These are phyloP conservation scores for Acer saccharum DNA, from an alignment of 345 rosid species.

Conservation along the genomic window DNA sequence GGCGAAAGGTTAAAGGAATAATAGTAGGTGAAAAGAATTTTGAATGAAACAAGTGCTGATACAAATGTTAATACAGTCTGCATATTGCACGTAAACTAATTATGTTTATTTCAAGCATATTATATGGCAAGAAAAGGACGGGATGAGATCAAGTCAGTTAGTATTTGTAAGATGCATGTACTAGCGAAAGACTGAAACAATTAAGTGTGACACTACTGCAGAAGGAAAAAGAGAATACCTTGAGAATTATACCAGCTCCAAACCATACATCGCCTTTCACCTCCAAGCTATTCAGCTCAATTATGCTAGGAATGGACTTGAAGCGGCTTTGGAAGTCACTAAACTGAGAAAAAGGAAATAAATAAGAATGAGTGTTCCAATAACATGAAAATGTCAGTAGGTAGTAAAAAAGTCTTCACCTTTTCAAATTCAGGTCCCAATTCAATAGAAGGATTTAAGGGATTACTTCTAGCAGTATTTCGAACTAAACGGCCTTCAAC, in stretches of 20 bases:
- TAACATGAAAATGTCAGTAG: neutral
- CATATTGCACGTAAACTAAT: neutral
- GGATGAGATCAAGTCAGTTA: neutral
- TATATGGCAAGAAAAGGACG: neutral
- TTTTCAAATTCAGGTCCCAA: slow-evolving; percentile 61
- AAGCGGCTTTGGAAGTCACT: slow-evolving; percentile 50
- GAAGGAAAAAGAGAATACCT: slow-evolving; percentile 38
- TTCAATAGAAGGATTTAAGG: slow-evolving; percentile 44
- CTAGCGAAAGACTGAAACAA: neutral
- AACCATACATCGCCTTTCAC: slow-evolving; percentile 70
- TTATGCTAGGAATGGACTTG: slow-evolving; percentile 56
- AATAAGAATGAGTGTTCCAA: slow-evolving; percentile 1
- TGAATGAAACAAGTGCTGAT: neutral
- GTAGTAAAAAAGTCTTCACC: slow-evolving; percentile 31
- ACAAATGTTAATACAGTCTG: neutral
- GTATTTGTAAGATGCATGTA: neutral
- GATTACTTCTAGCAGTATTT: slow-evolving; percentile 42
- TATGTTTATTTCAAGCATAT: neutral
- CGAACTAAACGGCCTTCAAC: slow-evolving; percentile 40
- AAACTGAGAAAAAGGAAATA: slow-evolving; percentile 33
- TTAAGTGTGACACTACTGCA: neutral
- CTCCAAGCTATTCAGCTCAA: slow-evolving; percentile 55
- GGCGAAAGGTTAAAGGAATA: neutral
- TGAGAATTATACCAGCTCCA: slow-evolving; percentile 54
- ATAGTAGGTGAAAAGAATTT: neutral